Evolutionary conservation across 768 basidiomycete genomes (phyloP).

Genomic region (Holtermanniella nyarrowii): DNA sequence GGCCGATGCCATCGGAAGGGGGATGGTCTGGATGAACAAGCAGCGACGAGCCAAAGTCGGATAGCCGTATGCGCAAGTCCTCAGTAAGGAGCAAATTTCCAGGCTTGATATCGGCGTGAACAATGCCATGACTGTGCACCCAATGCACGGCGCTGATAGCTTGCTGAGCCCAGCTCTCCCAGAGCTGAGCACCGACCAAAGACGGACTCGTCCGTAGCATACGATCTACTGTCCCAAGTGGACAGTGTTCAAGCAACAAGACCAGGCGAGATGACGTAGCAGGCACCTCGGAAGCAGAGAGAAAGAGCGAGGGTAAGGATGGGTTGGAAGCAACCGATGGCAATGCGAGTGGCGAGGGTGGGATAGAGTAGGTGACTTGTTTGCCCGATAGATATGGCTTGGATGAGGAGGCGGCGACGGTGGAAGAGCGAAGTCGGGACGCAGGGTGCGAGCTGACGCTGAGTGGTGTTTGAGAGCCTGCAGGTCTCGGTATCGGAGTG

Average conservation of each 20-base stretch:
- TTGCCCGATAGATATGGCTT: not conserved
- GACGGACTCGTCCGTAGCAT: slow-evolving; percentile 30
- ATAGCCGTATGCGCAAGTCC: slow-evolving; percentile 38
- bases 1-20: slow-evolving; percentile 41
- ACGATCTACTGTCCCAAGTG: slow-evolving; percentile 32
- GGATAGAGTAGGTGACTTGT: not conserved
- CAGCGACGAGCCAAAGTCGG: slow-evolving; percentile 44
- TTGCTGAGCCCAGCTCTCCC: slow-evolving; percentile 39
- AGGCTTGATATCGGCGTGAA: slow-evolving; percentile 43
- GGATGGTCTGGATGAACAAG: slow-evolving; percentile 33
- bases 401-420: not conserved
- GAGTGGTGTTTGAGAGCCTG: not conserved
- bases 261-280: slow-evolving; percentile 20
- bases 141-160: slow-evolving; percentile 35
- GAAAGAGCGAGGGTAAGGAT: slow-evolving; percentile 19
- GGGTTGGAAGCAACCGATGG: slow-evolving; percentile 14
- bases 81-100: slow-evolving; percentile 19
- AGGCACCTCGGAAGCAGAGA: slow-evolving; percentile 5
- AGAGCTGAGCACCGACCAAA: slow-evolving; percentile 25
- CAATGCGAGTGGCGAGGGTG: not conserved
- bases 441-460: not conserved
- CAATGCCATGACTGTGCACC: slow-evolving; percentile 40
- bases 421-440: not conserved
- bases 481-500: not conserved
- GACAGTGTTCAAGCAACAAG: slow-evolving; percentile 32